A percentile compares a stretch with the other conserved stretches of the same genome.
These are phyloP conservation scores for Aaosphaeria pasadenensis DNA, from an alignment of 2,329 filamentous ascomycete genomes.

Conservation along the genomic window DNA sequence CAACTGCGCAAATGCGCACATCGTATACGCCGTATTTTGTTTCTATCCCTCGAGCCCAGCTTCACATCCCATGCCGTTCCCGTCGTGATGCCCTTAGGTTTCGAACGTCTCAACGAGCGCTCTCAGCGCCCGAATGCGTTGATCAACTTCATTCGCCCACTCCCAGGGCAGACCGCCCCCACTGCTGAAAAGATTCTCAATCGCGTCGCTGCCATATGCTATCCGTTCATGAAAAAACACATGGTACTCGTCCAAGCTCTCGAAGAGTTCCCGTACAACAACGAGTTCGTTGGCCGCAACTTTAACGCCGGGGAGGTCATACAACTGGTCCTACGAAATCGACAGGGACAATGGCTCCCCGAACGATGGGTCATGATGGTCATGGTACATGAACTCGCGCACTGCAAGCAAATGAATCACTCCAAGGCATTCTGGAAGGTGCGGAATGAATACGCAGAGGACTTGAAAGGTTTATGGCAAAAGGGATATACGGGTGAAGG, in stretches of 20 bases:
- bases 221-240: conserved; percentile 55
- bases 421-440: conserved; percentile 77
- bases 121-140: conserved; percentile 71
- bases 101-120: conserved; percentile 74
- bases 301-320: conserved; percentile 88
- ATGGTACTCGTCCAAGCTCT: conserved; percentile 52
- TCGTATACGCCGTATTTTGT: neutral
- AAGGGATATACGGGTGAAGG: conserved; percentile 76
- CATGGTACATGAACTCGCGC: conserved; percentile 89
- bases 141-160: conserved; percentile 82
- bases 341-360: conserved; percentile 66
- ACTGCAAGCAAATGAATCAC: conserved; percentile 92
- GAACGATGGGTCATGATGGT: conserved; percentile 88
- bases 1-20: neutral
- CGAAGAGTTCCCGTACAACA: conserved; percentile 78
- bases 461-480: conserved; percentile 69
- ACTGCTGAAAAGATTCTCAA: conserved; percentile 35
- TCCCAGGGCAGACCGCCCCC: conserved; percentile 54
- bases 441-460: conserved; percentile 67
- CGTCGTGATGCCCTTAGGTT: conserved; percentile 67
- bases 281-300: conserved; percentile 82
- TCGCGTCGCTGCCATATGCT: conserved; percentile 64
- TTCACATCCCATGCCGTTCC: neutral
- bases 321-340: conserved; percentile 75
- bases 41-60: neutral